phyloP scores from a whole-genome alignment of 2,329 filamentous ascomycete species.

The Epichloe brachyelytri region DNA sequence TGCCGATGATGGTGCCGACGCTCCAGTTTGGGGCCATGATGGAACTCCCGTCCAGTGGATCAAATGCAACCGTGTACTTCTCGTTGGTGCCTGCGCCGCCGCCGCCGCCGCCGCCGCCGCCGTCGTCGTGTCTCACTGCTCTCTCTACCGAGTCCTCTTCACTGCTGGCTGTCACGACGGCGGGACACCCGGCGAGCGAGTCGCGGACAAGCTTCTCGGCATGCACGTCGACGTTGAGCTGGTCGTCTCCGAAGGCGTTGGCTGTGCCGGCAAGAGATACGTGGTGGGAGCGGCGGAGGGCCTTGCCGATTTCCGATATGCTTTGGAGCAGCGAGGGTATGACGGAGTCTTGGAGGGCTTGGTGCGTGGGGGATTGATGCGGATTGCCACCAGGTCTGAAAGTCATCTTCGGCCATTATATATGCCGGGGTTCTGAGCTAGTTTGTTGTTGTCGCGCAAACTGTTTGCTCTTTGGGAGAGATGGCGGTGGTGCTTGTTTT shows the following conservation, averaged over 20 bases:
- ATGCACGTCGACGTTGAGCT: constrained; percentile 44
- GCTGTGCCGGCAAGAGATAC: constrained; percentile 35
- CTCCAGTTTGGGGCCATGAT: constrained; percentile 47
- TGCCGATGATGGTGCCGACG: constrained; percentile 45
- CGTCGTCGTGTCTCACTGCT: background rate
- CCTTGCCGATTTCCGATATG: constrained; percentile 30
- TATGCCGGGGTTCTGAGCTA: background rate
- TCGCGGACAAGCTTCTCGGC: constrained; percentile 36
- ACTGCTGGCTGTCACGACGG: constrained; percentile 39
- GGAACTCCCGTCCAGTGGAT: constrained; percentile 50
- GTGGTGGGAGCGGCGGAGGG: constrained; percentile 30
- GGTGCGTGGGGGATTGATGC: constrained; percentile 10
- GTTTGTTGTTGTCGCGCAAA: no score
- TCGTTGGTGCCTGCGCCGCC: no score
- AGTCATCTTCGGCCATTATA: background rate
- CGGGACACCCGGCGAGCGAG: constrained; percentile 28
- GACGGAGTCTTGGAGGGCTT: constrained; percentile 28
- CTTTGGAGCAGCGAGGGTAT: constrained; percentile 34
- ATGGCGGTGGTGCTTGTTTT: no score
- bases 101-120: no score
- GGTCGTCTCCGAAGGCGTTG: constrained; percentile 46
- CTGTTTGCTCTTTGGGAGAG: no score
- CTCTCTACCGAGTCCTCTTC: constrained; percentile 47
- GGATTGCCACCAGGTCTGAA: background rate
- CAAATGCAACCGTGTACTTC: constrained; percentile 45